Conservation (phyloP, 306 rosid species). For the barrel medic (Medicago truncatula) region MtrunA17r5.0-ANR NC_053048.1:34351501-34352000, state of each 20-base stretch:
- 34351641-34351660: constrained; percentile 22
- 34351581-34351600: constrained; percentile 31
- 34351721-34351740: constrained; percentile 56
- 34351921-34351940: constrained; percentile 89
- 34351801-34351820: constrained; percentile 80
- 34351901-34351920: constrained; percentile 71
- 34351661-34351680: constrained; percentile 36
- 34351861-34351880: constrained; percentile 85
- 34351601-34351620: constrained; percentile 23
- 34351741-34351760: constrained; percentile 51
- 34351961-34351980: constrained; percentile 88
- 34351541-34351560: constrained; percentile 31
- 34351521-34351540: constrained; percentile 34
- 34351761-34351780: constrained; percentile 35
- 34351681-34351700: constrained; percentile 68
- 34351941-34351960: constrained; percentile 90
- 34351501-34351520: constrained; percentile 32
- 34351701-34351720: constrained; percentile 55
- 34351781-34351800: constrained; percentile 75
- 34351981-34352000: constrained; percentile 81
- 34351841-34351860: constrained; percentile 77
- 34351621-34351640: constrained; percentile 35
- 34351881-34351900: constrained; percentile 70
- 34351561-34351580: constrained; percentile 6
- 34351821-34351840: constrained; percentile 90